Percentiles rank a stretch among this genome's conserved stretches.
Evolutionary conservation across 768 basidiomycete species (phyloP).

Genomic region (Asterophora lycoperdoides): DNA sequence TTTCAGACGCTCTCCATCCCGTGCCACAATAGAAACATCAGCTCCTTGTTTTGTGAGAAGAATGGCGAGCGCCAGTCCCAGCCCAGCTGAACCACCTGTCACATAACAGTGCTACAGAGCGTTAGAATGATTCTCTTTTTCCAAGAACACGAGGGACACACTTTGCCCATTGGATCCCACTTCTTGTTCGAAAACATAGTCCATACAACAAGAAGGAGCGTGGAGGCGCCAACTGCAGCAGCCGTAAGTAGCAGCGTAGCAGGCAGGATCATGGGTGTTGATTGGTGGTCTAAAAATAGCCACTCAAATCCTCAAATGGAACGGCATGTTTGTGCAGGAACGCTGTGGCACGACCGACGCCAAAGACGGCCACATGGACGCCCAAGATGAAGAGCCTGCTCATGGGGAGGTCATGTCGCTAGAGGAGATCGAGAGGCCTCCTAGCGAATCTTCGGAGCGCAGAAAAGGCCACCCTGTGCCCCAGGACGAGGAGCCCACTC

Average conservation of each 20-base stretch:
- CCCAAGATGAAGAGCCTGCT: constrained; percentile 7
- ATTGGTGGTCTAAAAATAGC: constrained; percentile 6
- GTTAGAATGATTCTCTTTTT: not conserved
- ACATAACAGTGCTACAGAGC: constrained; percentile 72
- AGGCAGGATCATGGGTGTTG: constrained; percentile 4
- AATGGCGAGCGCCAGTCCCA: constrained; percentile 73
- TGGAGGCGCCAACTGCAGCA: constrained; percentile 2
- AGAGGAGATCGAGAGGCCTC: constrained; percentile 35
- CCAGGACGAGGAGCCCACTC: constrained; percentile 6
- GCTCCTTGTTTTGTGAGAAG: constrained; percentile 69
- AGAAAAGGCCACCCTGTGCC: constrained; percentile 15
- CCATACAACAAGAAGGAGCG: constrained; percentile 8
- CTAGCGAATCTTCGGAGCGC: constrained; percentile 26
- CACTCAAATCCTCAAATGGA: not conserved
- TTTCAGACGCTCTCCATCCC: constrained; percentile 61
- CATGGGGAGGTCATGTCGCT: constrained; percentile 18
- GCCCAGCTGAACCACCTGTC: constrained; percentile 83
- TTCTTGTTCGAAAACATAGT: constrained; percentile 27
- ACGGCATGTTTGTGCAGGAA: not conserved
- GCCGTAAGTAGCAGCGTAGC: not conserved
- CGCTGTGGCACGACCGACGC: not conserved
- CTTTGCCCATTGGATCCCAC: constrained; percentile 44
- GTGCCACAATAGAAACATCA: constrained; percentile 82
- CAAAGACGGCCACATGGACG: not conserved
- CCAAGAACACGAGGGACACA: constrained; percentile 6